Base-by-base conservation (phyloP, 2,329 filamentous ascomycete species). In the Cladosporium sp. region DNA sequence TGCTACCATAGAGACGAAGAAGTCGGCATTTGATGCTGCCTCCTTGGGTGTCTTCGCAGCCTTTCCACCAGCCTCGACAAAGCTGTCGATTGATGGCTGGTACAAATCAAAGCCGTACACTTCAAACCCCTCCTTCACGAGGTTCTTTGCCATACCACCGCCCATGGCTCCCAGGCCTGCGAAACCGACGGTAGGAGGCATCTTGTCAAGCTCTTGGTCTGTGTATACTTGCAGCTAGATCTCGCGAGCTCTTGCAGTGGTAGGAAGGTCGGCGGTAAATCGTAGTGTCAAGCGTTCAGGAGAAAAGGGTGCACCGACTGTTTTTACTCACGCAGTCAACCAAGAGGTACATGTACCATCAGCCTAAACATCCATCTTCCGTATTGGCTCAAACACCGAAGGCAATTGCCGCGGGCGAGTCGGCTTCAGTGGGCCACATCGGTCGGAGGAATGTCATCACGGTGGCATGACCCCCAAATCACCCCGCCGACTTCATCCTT, bases 91-190 rank as follows among this genome's bases (percentile, higher is more conserved):
- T 0, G 86, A 85, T 5, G 86, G 84, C 2, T 76, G 75, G 75
- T 83, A 90, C 39, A 90, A 82, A 67, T 91, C 88, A 69, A 85
- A 91, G 57, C 88, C 88, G 20, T 83, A 86, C 22, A 91, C 87
- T 24, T 75, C 60, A 71, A 87, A 89, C 58, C 86, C 86, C 62
- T 82, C 75, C 63, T 84, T 83, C 65, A 90, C 77, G 45, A 91
- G 81, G 68, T 90, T 81, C 59, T 83, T 88, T 62, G 88, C 88
- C 88, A 91, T 91, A 69, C 88, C 88, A 70, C 90, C 88, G 68
- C 88, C 88, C 88, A 91, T 91, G 73, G 88, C 88, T 57, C 88
- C 88, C 3, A 91, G 85, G 77, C 88, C 88, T 62, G 88, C 85
- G 73, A 90, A 90, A 42, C 63, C 67, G 35, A 70, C 58, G 34